Evolutionary conservation across 2,329 filamentous ascomycete genomes (phyloP).

Genomic region (Chaetomium strumarium): DNA sequence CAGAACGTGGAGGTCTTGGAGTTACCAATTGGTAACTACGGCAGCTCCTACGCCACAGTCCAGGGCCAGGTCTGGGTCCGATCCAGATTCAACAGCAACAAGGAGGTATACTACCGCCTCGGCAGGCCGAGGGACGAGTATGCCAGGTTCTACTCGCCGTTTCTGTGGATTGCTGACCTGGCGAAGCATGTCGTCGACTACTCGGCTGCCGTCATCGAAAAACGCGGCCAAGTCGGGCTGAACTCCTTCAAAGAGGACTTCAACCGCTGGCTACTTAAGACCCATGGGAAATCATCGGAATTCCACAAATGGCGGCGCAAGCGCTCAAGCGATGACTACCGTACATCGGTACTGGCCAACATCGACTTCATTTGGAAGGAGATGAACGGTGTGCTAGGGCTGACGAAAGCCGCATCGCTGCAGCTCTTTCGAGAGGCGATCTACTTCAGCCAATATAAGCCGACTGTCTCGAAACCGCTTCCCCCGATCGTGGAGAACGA

Average conservation of each 20-base stretch:
- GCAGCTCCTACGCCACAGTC: slow-evolving; percentile 41
- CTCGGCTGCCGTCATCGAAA: slow-evolving; percentile 35
- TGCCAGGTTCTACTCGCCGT: slow-evolving; percentile 52
- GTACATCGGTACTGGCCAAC: slow-evolving; percentile 54
- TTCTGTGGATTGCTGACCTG: slow-evolving; percentile 65
- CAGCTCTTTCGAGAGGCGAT: slow-evolving; percentile 50
- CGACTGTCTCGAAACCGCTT: not conserved
- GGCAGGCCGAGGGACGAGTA: slow-evolving; percentile 54
- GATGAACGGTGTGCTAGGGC: slow-evolving; percentile 42
- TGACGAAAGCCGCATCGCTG: slow-evolving; percentile 14
- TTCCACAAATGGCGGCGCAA: slow-evolving; percentile 52
- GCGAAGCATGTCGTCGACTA: slow-evolving; percentile 69
- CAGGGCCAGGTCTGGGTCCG: slow-evolving; percentile 58
- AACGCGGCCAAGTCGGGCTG: slow-evolving; percentile 39
- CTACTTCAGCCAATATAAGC: slow-evolving; percentile 31
- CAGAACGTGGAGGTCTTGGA: slow-evolving; percentile 49
- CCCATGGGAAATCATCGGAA: slow-evolving; percentile 36
- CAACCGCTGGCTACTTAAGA: slow-evolving; percentile 44
- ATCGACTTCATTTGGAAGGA: slow-evolving; percentile 62
- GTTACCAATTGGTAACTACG: slow-evolving; percentile 63
- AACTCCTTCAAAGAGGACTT: slow-evolving; percentile 55
- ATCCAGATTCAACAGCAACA: slow-evolving; percentile 39
- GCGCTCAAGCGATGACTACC: slow-evolving; percentile 53
- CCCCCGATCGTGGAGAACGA: slow-evolving; percentile 4
- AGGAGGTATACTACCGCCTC: slow-evolving; percentile 59